Evolutionary conservation across 2,329 filamentous ascomycete genomes (phyloP).

Genomic region (Colletotrichum cordylinicola): DNA sequence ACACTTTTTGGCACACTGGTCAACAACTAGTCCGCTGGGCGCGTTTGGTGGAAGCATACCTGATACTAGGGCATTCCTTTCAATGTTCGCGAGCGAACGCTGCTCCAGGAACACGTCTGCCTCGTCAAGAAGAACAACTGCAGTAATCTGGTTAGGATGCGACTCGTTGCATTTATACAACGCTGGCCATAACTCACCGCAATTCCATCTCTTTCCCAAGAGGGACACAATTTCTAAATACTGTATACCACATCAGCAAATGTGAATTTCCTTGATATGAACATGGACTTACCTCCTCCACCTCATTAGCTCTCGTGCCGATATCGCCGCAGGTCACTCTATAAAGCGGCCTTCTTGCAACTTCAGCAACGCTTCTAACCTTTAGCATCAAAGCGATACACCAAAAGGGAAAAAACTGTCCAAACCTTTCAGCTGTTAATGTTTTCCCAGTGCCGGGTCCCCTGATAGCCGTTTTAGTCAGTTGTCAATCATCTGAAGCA

Average conservation of each 20-base stretch:
- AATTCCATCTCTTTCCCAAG: conserved; percentile 37
- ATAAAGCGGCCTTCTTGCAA: conserved; percentile 38
- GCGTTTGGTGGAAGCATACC: background rate
- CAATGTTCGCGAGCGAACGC: background rate
- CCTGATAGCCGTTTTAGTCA: background rate
- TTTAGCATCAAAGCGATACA: no score
- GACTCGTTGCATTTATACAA: background rate
- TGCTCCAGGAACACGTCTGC: background rate
- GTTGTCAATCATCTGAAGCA: background rate
- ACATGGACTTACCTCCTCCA: conserved; percentile 28
- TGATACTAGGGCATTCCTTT: background rate
- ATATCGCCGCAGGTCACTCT: conserved; percentile 42
- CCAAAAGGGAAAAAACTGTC: background rate
- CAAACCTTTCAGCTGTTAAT: conserved; percentile 36
- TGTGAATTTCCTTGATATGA: no score
- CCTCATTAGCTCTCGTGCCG: conserved; percentile 31
- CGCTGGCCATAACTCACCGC: conserved; percentile 24
- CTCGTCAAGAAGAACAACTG: conserved; percentile 22
- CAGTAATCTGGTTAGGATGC: background rate
- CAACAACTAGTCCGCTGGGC: no score
- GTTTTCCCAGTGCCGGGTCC: conserved; percentile 42
- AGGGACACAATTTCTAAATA: conserved; percentile 34
- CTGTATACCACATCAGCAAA: background rate
- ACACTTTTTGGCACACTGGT: background rate
- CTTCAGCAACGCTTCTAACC: conserved; percentile 33